Percentiles rank a stretch among this genome's conserved stretches.
phyloP scores from a whole-genome alignment of 2,329 filamentous ascomycete genomes.

The Ceratocystis albifundus region DNA sequence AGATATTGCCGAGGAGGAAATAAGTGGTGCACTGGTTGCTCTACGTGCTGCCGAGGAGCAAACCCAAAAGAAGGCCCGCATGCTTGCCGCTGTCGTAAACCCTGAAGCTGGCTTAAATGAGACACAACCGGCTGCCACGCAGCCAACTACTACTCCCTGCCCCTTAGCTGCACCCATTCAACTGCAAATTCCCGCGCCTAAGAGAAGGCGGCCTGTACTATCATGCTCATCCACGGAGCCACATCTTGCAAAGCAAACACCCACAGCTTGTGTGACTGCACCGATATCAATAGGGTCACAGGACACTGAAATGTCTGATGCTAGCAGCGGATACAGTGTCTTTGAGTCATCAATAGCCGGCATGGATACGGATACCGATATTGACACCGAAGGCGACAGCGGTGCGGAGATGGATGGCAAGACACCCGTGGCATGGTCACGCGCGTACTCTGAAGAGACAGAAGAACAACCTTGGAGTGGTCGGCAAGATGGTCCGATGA shows the following conservation, averaged over 20 bases:
- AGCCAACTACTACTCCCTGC: neutral
- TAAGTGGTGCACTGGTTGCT: slow-evolving; percentile 36
- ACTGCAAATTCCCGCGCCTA: slow-evolving; percentile 13
- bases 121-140: neutral
- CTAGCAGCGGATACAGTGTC: slow-evolving; percentile 8
- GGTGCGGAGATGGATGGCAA: slow-evolving; percentile 32
- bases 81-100: neutral
- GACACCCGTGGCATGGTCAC: slow-evolving; percentile 29
- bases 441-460: slow-evolving; percentile 1
- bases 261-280: neutral
- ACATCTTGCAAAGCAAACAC: neutral
- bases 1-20: slow-evolving; percentile 30
- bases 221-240: neutral
- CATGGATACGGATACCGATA: slow-evolving; percentile 17
- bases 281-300: neutral
- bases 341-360: slow-evolving; percentile 22
- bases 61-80: slow-evolving; percentile 20
- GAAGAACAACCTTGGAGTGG: neutral
- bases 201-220: neutral
- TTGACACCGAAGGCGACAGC: slow-evolving; percentile 24
- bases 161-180: slow-evolving; percentile 8
- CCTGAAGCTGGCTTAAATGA: slow-evolving; percentile 2
- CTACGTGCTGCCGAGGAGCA: slow-evolving; percentile 31
- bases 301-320: slow-evolving; percentile 18
- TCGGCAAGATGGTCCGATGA: neutral